Conservation (phyloP, 495 filamentous ascomycete genomes). For the Neohortaea acidophila region DNA sequence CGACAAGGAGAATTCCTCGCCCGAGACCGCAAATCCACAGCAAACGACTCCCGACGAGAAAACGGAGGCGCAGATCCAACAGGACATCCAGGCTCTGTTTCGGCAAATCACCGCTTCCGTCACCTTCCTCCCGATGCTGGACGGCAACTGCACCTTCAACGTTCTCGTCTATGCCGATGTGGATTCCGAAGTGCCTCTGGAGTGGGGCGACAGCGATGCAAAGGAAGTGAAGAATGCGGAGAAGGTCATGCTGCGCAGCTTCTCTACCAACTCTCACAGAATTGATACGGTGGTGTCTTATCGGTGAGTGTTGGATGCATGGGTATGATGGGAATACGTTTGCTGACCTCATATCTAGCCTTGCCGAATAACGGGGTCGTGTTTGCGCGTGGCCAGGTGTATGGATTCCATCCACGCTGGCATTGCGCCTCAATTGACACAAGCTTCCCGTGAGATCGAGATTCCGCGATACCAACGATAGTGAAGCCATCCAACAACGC, state of each 20-base stretch:
- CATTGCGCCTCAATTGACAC: too few relatives aligned
- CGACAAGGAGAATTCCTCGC: conserved; percentile 49
- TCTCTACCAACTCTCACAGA: conserved; percentile 82
- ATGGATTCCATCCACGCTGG: too few relatives aligned
- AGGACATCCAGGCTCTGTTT: conserved; percentile 90
- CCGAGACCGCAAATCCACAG: conserved; percentile 21
- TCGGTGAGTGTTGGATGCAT: conserved; percentile 28
- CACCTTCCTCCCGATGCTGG: conserved; percentile 85
- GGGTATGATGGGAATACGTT: neutral
- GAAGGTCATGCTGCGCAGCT: conserved; percentile 87
- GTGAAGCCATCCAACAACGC: too few relatives aligned
- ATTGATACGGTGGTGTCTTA: conserved; percentile 95
- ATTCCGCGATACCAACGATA: too few relatives aligned
- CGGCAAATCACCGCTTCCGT: conserved; percentile 96
- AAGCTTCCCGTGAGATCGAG: too few relatives aligned
- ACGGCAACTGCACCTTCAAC: conserved; percentile 93
- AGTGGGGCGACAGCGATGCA: conserved; percentile 97
- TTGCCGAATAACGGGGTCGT: neutral
- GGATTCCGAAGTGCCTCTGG: conserved; percentile 88
- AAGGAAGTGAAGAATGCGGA: conserved; percentile 95
- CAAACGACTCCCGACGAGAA: conserved; percentile 39
- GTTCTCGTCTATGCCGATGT: conserved; percentile 95
- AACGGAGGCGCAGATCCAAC: conserved; percentile 82
- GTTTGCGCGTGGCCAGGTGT: too few relatives aligned
- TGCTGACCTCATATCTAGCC: neutral